Conservation (phyloP, 1,284 basidiomycete species). For the Entoloma clypeatum region DNA sequence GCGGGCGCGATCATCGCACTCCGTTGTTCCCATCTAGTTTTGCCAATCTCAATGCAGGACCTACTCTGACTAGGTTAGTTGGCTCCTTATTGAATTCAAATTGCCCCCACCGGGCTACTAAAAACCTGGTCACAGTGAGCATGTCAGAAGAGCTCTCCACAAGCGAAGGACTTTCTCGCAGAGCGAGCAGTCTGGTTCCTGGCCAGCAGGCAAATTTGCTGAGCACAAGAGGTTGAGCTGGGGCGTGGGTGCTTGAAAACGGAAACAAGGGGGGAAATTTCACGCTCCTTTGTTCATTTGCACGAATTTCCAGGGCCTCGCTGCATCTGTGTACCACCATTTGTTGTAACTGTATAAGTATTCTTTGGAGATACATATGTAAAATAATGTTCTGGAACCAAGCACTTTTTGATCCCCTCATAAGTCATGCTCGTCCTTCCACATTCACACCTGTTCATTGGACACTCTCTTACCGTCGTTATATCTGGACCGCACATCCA, state of each 20-base stretch:
- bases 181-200: constrained; percentile 11
- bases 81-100: background rate
- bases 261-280: background rate
- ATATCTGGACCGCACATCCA: constrained; percentile 61
- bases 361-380: no score
- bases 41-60: constrained; percentile 52
- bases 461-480: constrained; percentile 34
- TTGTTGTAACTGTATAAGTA: no score
- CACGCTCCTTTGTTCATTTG: no score
- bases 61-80: constrained; percentile 55
- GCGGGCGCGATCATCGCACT: constrained; percentile 46
- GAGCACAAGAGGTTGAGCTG: constrained; percentile 18
- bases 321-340: no score
- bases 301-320: no score
- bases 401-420: no score
- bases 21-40: constrained; percentile 69
- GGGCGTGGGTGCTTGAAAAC: constrained; percentile 5
- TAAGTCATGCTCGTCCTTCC: constrained; percentile 41
- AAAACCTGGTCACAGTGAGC: constrained; percentile 26
- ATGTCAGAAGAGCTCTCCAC: background rate
- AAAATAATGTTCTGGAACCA: no score
- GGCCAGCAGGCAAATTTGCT: constrained; percentile 2
- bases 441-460: constrained; percentile 43
- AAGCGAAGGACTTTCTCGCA: constrained; percentile 24
- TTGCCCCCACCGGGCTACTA: constrained; percentile 2